Evolutionary conservation across 805 yeast species (phyloP), one percentile per base, ranked within the genome.

Genomic region (Kazachstania psychrophila): DNA sequence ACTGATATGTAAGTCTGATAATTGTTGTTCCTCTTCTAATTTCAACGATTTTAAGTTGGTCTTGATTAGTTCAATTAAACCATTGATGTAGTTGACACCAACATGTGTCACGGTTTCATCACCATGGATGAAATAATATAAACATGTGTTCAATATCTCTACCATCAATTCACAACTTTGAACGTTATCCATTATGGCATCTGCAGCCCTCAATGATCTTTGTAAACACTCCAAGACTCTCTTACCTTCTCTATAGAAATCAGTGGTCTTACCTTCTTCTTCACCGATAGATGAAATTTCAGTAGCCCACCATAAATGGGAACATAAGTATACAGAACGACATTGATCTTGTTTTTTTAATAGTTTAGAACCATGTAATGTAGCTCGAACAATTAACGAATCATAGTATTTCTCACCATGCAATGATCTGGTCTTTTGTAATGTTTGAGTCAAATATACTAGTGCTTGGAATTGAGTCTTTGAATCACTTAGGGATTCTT

Each of bases 281-380:
- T 69, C 72, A 5, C 72, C 38, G 59, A 49, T 2, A 60, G 66
- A 15, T 70, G 65, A 13, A 68, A 47, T 43, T 70, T 82, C 87
- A 17, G 79, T 76, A 52, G 89, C 81, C 92, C 94, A 84, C 96
- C 96, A 92, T 33, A 92, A 62, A 60, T 92, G 96, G 1, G 95
- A 78, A 29, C 95, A 88, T 35, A 75, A 61, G 54, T 82, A 85
- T 4, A 60, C 94, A 0, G 95, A 79, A 12, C 96, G 74, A 57
- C 96, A 88, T 59, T 92, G 98, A 52, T 89, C 97, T 24, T 92
- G 87, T 57, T 89, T 89, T 58, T 84, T 86, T 51, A 89, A 68
- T 34, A 92, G 67, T 58, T 84, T 85, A 11, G 95, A 84, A 5
- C 95, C 94, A 51, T 86, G 85, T 33, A 88, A 63, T 1, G 96